Conservation (phyloP, 2,329 filamentous ascomycete species). For the Hypoxylon sp. region DNA sequence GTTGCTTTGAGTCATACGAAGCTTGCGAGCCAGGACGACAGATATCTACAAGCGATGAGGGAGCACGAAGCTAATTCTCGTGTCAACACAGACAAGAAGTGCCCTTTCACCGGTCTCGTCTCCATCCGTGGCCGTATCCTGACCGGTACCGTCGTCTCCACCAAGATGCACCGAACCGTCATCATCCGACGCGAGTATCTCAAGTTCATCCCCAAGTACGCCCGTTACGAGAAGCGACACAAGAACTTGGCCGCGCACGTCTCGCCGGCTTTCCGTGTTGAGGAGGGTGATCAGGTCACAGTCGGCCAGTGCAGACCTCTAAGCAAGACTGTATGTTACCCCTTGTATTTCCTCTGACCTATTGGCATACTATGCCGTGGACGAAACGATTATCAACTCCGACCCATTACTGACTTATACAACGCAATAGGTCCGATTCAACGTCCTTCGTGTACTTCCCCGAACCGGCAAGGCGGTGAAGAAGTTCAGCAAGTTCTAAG, state of each 20-base stretch:
- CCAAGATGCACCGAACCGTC: conserved; percentile 99
- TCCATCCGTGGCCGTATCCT: conserved; percentile 99
- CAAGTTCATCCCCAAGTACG: conserved; percentile 99
- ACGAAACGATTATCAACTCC: neutral
- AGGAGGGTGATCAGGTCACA: conserved; percentile 99
- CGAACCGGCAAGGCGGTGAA: conserved; percentile 98
- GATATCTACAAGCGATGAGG: neutral
- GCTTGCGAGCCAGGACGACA: neutral
- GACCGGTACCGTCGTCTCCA: conserved; percentile 98
- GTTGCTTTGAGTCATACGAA: neutral
- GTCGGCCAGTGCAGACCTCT: conserved; percentile 99
- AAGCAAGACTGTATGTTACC: conserved; percentile 94
- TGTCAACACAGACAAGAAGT: conserved; percentile 92
- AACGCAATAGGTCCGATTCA: conserved; percentile 88
- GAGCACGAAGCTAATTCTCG: conserved; percentile 34
- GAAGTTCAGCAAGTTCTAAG: conserved; percentile 99
- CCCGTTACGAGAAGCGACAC: conserved; percentile 99
- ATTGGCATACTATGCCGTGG: neutral
- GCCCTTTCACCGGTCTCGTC: conserved; percentile 98
- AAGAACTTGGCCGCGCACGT: conserved; percentile 99
- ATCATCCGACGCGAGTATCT: conserved; percentile 99
- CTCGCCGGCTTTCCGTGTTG: conserved; percentile 99
- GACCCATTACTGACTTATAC: conserved; percentile 27
- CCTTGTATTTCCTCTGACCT: neutral
- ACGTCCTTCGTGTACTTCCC: conserved; percentile 98